phyloP scores from a whole-genome alignment of 495 filamentous ascomycete genomes.

The Daldinia grandis region DNA sequence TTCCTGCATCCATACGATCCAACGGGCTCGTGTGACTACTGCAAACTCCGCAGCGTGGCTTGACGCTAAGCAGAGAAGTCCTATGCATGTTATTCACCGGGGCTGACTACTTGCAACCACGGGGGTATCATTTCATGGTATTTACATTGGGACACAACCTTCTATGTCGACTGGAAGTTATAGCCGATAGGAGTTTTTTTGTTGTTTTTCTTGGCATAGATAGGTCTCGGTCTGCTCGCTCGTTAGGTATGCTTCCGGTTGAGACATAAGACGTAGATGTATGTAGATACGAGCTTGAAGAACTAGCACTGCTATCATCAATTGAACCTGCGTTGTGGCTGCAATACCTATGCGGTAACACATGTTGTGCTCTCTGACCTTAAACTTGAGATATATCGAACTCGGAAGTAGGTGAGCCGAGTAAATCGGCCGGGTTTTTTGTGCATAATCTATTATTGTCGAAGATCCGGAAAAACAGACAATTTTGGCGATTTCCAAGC shows the following conservation, averaged over 20 bases:
- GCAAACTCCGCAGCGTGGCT: conserved; percentile 24
- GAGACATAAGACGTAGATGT: background rate
- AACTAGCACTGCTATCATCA: background rate
- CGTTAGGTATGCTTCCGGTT: background rate
- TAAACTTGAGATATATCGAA: conserved; percentile 11
- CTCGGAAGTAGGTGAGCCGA: conserved; percentile 27
- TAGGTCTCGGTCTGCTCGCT: background rate
- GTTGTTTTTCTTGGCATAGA: background rate
- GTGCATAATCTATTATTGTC: conserved; percentile 26
- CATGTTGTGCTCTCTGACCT: background rate
- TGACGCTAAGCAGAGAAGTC: conserved; percentile 10
- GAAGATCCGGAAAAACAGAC: conserved; percentile 29
- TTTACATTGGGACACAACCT: conserved; percentile 12
- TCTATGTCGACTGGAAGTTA: conserved; percentile 14
- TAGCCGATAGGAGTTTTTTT: conserved; percentile 6
- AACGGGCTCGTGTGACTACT: conserved; percentile 32
- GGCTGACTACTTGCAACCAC: conserved; percentile 6
- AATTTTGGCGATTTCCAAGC: conserved; percentile 22
- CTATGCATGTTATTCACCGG: background rate
- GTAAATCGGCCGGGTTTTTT: conserved; percentile 15
- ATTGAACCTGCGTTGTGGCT: background rate
- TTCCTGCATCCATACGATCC: conserved; percentile 19
- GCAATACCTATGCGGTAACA: background rate
- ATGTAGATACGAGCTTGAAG: background rate
- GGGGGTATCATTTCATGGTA: conserved; percentile 23